These are phyloP conservation scores for Drosera spatulata DNA, from an alignment of 179 eudicot genomes.

Conservation along the genomic window DNA sequence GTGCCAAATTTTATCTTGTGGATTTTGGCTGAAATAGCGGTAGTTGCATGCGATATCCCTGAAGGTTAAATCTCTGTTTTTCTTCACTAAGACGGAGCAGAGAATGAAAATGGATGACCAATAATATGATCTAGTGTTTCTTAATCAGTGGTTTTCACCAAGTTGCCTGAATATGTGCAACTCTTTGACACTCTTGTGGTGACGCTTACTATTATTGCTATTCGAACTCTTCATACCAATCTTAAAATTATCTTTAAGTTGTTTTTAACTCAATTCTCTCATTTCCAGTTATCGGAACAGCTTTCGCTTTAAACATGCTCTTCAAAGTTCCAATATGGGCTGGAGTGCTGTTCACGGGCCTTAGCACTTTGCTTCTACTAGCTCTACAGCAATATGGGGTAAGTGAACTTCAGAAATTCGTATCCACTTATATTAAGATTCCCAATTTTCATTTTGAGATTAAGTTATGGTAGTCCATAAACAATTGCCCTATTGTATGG, in stretches of 20 bases:
- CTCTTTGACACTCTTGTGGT: too few relatives aligned
- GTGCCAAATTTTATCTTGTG: constrained; percentile 81
- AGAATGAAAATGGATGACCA: too few relatives aligned
- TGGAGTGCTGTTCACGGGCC: constrained; percentile 92
- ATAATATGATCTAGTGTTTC: too few relatives aligned
- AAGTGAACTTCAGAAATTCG: constrained; percentile 2
- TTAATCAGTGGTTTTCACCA: too few relatives aligned
- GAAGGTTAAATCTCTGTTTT: constrained; percentile 46
- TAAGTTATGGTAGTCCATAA: too few relatives aligned
- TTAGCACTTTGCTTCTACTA: constrained; percentile 81
- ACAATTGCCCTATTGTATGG: not conserved
- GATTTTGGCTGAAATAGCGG: constrained; percentile 84
- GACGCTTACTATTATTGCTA: not conserved
- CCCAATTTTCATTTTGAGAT: too few relatives aligned
- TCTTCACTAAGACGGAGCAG: too few relatives aligned
- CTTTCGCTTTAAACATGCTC: constrained; percentile 95
- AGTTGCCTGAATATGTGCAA: too few relatives aligned
- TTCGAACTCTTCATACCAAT: not conserved
- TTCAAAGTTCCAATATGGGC: constrained; percentile 84
- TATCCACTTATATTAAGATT: too few relatives aligned
- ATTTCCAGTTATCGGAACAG: constrained; percentile 80
- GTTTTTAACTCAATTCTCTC: not conserved
- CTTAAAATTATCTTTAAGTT: not conserved
- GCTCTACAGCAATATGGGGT: constrained; percentile 96
- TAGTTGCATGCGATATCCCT: constrained; percentile 95